Evolutionary conservation across 371 early-diverging fungal species (phyloP).

Genomic region (Mucor lusitanicus): DNA sequence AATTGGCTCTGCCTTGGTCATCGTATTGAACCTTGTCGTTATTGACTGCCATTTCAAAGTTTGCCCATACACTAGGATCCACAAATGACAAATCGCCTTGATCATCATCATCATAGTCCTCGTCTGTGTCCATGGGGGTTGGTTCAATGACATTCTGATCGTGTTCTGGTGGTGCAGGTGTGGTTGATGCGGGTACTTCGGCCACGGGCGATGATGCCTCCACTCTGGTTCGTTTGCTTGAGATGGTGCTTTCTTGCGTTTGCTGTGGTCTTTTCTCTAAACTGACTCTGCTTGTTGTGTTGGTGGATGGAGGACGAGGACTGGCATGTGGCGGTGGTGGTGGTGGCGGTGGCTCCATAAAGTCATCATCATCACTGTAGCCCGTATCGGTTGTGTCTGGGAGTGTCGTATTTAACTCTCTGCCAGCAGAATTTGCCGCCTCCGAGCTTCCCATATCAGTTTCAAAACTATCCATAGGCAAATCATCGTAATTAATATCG

Average conservation of each 20-base stretch:
- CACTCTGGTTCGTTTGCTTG: background rate
- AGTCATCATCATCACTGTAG: background rate
- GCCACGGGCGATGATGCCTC: background rate
- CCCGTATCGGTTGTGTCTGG: background rate
- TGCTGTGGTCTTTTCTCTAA: background rate
- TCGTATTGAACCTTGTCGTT: constrained; percentile 2
- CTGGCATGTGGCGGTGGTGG: no score
- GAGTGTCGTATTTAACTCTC: background rate
- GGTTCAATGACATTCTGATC: background rate
- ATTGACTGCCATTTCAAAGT: background rate
- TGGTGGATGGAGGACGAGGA: background rate
- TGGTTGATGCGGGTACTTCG: background rate
- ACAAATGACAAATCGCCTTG: background rate
- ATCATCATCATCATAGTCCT: background rate
- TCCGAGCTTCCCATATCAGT: background rate
- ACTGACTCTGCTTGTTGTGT: background rate
- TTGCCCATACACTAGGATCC: constrained; percentile 4
- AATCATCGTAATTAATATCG: background rate
- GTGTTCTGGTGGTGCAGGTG: background rate
- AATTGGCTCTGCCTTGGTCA: constrained; percentile 4
- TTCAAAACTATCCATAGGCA: background rate
- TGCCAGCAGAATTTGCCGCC: background rate
- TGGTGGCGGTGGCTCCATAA: background rate
- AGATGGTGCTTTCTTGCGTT: background rate
- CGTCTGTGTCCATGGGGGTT: background rate